Percentiles rank a stretch among this genome's conserved stretches.
These are phyloP conservation scores for Detonula confervacea DNA, from an alignment of 352 stramenopile genomes.

Conservation along the genomic window DNA sequence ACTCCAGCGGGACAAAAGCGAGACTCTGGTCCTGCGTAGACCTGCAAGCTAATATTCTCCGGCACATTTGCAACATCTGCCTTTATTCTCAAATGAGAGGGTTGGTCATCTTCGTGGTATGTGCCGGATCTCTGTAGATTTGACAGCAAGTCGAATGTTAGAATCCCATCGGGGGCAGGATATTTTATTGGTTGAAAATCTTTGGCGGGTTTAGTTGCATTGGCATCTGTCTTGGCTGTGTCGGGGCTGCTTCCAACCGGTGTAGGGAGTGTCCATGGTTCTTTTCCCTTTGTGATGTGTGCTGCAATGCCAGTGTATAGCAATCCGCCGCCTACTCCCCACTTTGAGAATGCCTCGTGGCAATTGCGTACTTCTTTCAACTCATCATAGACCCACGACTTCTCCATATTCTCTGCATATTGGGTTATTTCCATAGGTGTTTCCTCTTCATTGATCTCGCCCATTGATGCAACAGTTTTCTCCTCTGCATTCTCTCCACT, in stretches of 20 bases:
- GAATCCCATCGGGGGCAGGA: conserved; percentile 94
- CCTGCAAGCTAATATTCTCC: conserved; percentile 81
- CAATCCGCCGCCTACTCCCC: conserved; percentile 92
- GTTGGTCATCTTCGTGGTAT: conserved; percentile 99
- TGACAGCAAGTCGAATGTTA: conserved; percentile 98
- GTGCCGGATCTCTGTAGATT: conserved; percentile 97
- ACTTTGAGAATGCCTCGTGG: conserved; percentile 94
- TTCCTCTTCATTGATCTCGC: conserved; percentile 61
- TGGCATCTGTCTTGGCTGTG: conserved; percentile 87
- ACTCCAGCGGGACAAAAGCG: conserved; percentile 97
- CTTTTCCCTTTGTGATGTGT: conserved; percentile 93
- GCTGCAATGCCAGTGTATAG: conserved; percentile 93
- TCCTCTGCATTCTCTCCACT: conserved; percentile 40
- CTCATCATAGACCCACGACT: conserved; percentile 96
- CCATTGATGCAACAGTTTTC: conserved; percentile 63
- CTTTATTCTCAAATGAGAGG: conserved; percentile 96
- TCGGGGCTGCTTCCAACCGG: conserved; percentile 64
- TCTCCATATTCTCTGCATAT: conserved; percentile 90
- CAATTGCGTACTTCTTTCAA: conserved; percentile 97
- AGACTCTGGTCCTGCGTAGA: conserved; percentile 96
- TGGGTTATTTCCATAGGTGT: conserved; percentile 64
- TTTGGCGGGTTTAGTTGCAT: conserved; percentile 91
- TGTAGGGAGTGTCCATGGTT: conserved; percentile 94
- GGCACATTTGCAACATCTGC: conserved; percentile 89
- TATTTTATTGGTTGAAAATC: conserved; percentile 94